phyloP scores from a whole-genome alignment of 345 rosid genomes.

The Eutrema heterophyllum region DNA sequence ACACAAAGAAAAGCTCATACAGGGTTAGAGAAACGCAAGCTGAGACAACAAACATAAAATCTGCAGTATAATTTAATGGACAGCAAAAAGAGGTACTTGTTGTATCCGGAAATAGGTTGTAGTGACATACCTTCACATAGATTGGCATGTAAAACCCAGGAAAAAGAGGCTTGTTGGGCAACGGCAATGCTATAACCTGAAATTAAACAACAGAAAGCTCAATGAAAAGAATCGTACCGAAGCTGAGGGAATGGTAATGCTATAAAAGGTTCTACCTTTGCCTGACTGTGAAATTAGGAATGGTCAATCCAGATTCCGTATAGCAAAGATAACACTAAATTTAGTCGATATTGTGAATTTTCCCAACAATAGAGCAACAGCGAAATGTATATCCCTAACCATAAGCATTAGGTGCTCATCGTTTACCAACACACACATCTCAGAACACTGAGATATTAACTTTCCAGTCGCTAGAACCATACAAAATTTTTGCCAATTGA shows the following conservation, averaged over 20 bases:
- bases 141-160: constrained; percentile 97
- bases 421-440: not conserved
- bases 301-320: not conserved
- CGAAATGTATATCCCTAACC: not conserved
- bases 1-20: constrained; percentile 10
- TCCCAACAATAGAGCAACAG: not conserved
- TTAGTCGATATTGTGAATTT: not conserved
- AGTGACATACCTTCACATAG: constrained; percentile 64
- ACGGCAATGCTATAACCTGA: constrained; percentile 85
- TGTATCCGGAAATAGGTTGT: not conserved
- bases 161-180: constrained; percentile 80
- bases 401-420: not conserved
- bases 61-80: too few species aligned
- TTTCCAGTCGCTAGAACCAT: not conserved
- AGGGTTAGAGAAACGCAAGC: not conserved
- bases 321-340: too few species aligned
- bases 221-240: not conserved
- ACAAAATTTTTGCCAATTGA: not conserved
- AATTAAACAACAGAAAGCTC: not conserved
- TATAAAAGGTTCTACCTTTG: not conserved
- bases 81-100: too few species aligned
- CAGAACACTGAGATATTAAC: not conserved
- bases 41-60: not conserved
- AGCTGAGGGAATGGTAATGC: not conserved
- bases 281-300: not conserved